Evolutionary conservation across 805 yeast species (phyloP), one percentile per base, ranked within the genome.

Genomic region (Cyberlindnera amylophila): DNA sequence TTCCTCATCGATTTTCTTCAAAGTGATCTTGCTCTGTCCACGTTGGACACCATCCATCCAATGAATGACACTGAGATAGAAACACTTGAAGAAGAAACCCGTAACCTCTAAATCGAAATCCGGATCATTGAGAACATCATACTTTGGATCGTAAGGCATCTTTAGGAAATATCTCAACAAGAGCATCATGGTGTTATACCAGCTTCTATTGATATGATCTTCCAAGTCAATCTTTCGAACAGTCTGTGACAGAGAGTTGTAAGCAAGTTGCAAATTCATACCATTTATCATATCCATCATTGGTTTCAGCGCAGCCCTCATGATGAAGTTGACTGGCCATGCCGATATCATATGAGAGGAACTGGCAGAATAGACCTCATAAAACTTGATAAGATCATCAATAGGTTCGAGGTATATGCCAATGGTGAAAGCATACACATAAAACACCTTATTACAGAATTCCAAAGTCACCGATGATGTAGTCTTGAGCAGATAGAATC

Each of bases 401-500:
- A 64, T 31, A 1, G 79, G 72, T 36, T 72, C 75, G 16, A 67
- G 53, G 39, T 63, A 66, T 4, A 62, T 53, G 3, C 75, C 80
- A 46, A 74, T 45, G 4, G 70, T 59, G 17, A 62, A 50, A 27
- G 69, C 61, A 46, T 74, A 75, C 23, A 62, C 50, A 47, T 70
- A 71, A 46, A 72, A 71, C 8, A 72, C 64, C 18, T 53, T 54
- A 42, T 65, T 65, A 29, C 65, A 63, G 36, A 64, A 57, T 37
- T 65, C 64, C 16, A 66, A 51, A 7, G 69, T 59, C 1, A 67
- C 57, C 10, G 18, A 10, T 2, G 62, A 59, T 2, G 62, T 55
- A 21, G 57, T 65, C 16, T 59, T 66, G n/a, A 71, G 52, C 4
- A 73, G 49, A 11, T 52, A 51, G 27, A 72, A 54, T 1, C 75